Evolutionary conservation across 306 rosid species (phyloP).

Genomic region (Cucurbita ficifolia): DNA sequence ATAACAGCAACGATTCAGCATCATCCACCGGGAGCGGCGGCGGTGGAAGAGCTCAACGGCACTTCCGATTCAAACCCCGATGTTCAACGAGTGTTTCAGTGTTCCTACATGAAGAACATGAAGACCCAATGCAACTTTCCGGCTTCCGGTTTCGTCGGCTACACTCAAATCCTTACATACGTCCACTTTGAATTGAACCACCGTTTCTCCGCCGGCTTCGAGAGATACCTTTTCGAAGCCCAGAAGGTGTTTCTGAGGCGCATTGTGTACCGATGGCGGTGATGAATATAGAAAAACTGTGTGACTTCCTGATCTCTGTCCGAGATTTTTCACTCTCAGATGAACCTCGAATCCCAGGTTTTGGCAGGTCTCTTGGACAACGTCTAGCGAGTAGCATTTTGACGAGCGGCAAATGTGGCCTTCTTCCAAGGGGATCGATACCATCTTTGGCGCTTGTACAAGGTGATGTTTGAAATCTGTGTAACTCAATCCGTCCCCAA

Average conservation of each 20-base stretch:
- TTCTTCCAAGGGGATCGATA: slow-evolving; percentile 49
- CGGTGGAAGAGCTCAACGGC: not conserved
- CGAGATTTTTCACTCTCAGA: slow-evolving; percentile 52
- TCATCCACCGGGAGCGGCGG: not conserved
- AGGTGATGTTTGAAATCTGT: slow-evolving; percentile 40
- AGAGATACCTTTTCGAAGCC: slow-evolving; percentile 60
- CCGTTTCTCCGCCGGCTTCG: slow-evolving; percentile 26
- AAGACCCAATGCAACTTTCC: slow-evolving; percentile 62
- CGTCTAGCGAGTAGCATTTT: slow-evolving; percentile 59
- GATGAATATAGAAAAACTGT: slow-evolving; percentile 52
- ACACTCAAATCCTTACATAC: slow-evolving; percentile 84
- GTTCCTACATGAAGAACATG: slow-evolving; percentile 77
- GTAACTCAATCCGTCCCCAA: slow-evolving; percentile 80
- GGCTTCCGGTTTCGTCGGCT: slow-evolving; percentile 67
- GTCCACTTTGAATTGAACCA: slow-evolving; percentile 54
- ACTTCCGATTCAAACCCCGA: slow-evolving; percentile 46
- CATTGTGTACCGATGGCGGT: slow-evolving; percentile 61
- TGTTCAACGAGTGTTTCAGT: slow-evolving; percentile 49
- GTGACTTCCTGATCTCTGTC: slow-evolving; percentile 45
- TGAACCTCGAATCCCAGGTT: slow-evolving; percentile 50
- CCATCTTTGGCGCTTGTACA: slow-evolving; percentile 40
- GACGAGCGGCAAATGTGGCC: slow-evolving; percentile 47
- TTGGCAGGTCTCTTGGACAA: slow-evolving; percentile 39
- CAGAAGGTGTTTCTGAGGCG: slow-evolving; percentile 73
- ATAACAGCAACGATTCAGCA: not conserved